Evolutionary conservation across 1,139 yeast genomes (phyloP).

Genomic region (Magnusiomyces fungicola): DNA sequence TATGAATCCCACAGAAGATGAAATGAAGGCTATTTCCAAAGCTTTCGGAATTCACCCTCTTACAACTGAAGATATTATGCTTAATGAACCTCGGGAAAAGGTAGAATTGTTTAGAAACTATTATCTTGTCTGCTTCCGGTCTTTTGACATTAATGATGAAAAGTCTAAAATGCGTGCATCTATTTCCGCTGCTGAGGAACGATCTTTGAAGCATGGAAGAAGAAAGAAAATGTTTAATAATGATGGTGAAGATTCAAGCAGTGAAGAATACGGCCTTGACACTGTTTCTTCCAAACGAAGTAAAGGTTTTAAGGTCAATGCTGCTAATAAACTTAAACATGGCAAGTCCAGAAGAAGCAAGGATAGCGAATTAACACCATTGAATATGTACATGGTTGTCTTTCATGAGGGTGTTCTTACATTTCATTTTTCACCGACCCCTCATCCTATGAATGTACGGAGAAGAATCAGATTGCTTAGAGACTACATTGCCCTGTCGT

Average conservation of each 20-base stretch:
- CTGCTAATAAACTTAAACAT: neutral
- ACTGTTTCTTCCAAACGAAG: neutral
- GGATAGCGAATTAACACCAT: constrained; percentile 61
- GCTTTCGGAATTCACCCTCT: constrained; percentile 93
- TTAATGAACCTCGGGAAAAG: constrained; percentile 92
- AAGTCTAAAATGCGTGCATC: constrained; percentile 8
- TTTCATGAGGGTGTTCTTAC: constrained; percentile 87
- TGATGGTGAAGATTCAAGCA: too few relatives aligned
- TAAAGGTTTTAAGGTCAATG: constrained; percentile 7
- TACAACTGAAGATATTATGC: constrained; percentile 89
- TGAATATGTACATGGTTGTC: constrained; percentile 88
- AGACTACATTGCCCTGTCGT: constrained; percentile 81
- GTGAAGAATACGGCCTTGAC: too few relatives aligned
- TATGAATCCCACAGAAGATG: constrained; percentile 89
- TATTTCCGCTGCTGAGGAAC: constrained; percentile 8
- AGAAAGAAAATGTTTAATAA: too few relatives aligned
- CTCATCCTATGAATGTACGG: constrained; percentile 92
- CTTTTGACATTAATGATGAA: constrained; percentile 16
- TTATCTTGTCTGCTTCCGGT: constrained; percentile 83
- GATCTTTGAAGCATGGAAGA: constrained; percentile 5
- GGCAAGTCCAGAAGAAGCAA: neutral
- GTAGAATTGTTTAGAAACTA: constrained; percentile 86
- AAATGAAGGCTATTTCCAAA: constrained; percentile 86
- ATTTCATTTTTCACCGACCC: constrained; percentile 90
- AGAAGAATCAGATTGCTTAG: constrained; percentile 81